These are phyloP conservation scores for Echinochloa phyllopogon DNA, from an alignment of 176 grass and related monocot genomes.

Conservation along the genomic window DNA sequence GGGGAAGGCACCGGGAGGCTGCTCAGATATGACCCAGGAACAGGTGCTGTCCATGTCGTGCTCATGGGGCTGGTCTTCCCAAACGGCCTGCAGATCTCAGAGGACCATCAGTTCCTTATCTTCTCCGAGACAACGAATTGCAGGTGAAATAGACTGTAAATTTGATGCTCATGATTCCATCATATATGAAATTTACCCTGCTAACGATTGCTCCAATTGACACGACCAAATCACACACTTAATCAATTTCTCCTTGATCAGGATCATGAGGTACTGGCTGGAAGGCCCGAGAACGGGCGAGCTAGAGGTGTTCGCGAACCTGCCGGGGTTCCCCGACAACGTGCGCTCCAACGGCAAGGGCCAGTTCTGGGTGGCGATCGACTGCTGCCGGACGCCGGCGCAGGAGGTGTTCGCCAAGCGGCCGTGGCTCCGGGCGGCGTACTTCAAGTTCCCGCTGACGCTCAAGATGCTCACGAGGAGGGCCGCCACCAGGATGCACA, in stretches of 20 bases:
- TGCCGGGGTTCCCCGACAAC: conserved; percentile 95
- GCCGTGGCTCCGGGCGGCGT: conserved; percentile 76
- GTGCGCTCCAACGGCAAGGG: conserved; percentile 66
- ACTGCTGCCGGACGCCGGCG: conserved; percentile 73
- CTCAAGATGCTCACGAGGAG: conserved; percentile 62
- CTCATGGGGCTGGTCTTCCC: conserved; percentile 75
- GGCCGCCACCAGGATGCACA: conserved; percentile 73
- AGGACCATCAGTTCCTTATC: conserved; percentile 80
- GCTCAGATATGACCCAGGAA: conserved; percentile 72
- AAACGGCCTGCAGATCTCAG: conserved; percentile 88
- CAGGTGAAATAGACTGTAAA: conserved; percentile 47
- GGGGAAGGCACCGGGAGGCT: conserved; percentile 82
- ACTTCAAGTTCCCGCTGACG: conserved; percentile 78
- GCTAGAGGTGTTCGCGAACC: conserved; percentile 72
- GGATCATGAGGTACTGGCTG: conserved; percentile 94
- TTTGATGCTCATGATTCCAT: neutral
- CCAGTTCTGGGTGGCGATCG: conserved; percentile 89
- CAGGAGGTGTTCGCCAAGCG: conserved; percentile 73
- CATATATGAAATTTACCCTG: neutral
- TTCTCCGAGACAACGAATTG: conserved; percentile 90
- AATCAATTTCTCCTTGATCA: neutral
- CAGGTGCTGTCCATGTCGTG: conserved; percentile 54
- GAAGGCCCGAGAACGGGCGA: conserved; percentile 51
- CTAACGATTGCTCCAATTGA: neutral
- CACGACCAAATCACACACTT: neutral